A percentile compares a stretch with the other conserved stretches of the same genome.
Evolutionary conservation across 495 filamentous ascomycete species (phyloP).

Genomic region (Bryoglossum gracile): DNA sequence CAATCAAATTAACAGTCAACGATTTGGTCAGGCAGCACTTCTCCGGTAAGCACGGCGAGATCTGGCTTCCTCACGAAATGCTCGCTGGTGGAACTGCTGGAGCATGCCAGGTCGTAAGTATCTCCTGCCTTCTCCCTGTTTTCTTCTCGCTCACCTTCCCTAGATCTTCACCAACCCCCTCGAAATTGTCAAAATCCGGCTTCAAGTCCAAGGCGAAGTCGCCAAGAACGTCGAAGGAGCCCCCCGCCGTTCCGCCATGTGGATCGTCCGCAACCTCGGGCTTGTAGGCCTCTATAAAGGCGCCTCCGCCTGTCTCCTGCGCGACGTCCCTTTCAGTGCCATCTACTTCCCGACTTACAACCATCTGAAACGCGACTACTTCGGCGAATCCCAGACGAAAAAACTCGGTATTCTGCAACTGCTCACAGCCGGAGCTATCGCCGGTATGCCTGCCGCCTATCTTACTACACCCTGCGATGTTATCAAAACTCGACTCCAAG

Average conservation of each 20-base stretch:
- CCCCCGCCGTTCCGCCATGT: conserved; percentile 84
- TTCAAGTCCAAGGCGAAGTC: conserved; percentile 95
- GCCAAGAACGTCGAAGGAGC: conserved; percentile 79
- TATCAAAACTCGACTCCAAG: conserved; percentile 96
- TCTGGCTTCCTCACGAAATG: conserved; percentile 65
- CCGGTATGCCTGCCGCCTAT: conserved; percentile 97
- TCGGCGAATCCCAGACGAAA: conserved; percentile 83
- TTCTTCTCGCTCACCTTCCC: background rate
- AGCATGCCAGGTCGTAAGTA: conserved; percentile 90
- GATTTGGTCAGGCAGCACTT: conserved; percentile 77
- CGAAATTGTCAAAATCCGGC: conserved; percentile 97
- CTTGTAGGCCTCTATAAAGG: conserved; percentile 96
- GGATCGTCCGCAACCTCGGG: conserved; percentile 94
- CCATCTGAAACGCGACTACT: conserved; percentile 87
- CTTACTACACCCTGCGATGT: conserved; percentile 96
- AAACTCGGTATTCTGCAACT: conserved; percentile 90
- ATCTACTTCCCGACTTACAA: conserved; percentile 98
- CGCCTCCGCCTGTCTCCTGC: conserved; percentile 89
- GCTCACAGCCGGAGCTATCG: conserved; percentile 89
- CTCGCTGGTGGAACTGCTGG: conserved; percentile 86
- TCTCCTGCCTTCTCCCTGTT: conserved; percentile 17
- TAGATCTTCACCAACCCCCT: conserved; percentile 95
- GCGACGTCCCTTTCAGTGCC: conserved; percentile 94
- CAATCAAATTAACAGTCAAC: conserved; percentile 97
- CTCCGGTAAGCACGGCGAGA: conserved; percentile 69